Conservation (phyloP, 2,329 filamentous ascomycete species). For the Fonsecaea multimorphosa region DNA sequence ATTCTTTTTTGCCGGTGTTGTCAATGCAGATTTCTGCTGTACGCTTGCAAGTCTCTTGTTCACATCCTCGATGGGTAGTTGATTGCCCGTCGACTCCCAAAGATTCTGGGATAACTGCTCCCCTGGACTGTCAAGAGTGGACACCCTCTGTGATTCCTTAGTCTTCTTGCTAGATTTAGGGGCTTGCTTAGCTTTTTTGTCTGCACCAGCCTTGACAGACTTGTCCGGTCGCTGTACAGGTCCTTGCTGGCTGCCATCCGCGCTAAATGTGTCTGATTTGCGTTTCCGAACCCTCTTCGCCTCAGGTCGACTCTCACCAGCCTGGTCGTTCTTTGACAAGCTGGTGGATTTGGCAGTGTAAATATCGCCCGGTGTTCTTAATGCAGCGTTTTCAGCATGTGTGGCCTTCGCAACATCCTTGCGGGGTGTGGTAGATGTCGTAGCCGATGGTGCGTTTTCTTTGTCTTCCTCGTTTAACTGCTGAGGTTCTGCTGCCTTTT, state of each 20-base stretch:
- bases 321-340: not conserved
- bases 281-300: not conserved
- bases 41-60: slow-evolving; percentile 15
- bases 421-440: not conserved
- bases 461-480: slow-evolving; percentile 13
- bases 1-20: slow-evolving; percentile 16
- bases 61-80: not conserved
- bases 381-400: not conserved
- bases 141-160: slow-evolving; percentile 1
- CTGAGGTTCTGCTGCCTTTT: not conserved
- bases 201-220: not conserved
- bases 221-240: not conserved
- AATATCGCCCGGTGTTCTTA: not conserved
- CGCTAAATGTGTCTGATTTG: not conserved
- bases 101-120: slow-evolving; percentile 37
- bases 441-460: slow-evolving; percentile 7
- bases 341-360: not conserved
- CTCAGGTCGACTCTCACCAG: not conserved
- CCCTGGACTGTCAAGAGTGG: slow-evolving; percentile 34
- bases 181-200: not conserved
- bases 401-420: not conserved
- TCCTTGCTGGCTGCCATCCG: slow-evolving; percentile 3
- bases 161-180: slow-evolving; percentile 8
- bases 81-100: slow-evolving; percentile 24
- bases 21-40: slow-evolving; percentile 5